phyloP scores from a whole-genome alignment of 495 filamentous ascomycete species.

The Aspergillus sclerotiicarbonarius region DNA sequence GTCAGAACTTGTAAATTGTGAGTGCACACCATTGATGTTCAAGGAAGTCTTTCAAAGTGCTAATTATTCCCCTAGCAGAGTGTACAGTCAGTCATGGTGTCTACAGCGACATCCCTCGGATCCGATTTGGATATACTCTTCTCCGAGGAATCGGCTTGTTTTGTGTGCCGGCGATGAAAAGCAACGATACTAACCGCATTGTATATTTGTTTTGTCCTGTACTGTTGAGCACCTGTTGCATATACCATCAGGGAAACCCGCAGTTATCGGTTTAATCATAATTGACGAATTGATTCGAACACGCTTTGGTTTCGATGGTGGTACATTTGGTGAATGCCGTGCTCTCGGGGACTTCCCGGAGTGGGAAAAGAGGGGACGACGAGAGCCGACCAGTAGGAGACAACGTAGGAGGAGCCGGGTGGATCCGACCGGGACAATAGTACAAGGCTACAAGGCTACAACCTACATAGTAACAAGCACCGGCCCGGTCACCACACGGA shows the following conservation, averaged over 20 bases:
- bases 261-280: constrained; percentile 1
- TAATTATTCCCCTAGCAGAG: neutral
- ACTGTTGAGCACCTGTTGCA: neutral
- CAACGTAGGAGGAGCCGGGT: no score
- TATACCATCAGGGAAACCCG: neutral
- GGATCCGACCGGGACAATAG: no score
- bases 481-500: neutral
- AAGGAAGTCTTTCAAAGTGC: neutral
- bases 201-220: neutral
- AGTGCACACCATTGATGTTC: neutral
- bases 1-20: constrained; percentile 34
- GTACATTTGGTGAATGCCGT: no score
- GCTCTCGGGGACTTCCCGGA: no score
- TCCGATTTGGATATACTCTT: neutral
- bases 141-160: neutral
- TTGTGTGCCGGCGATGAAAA: neutral
- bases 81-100: neutral
- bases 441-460: neutral
- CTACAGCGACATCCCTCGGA: neutral
- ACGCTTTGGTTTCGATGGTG: neutral
- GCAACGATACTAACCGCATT: neutral
- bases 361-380: no score
- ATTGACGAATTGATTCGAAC: neutral
- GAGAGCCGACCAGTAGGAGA: no score
- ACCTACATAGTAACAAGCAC: no score